Percentiles rank a stretch among this genome's conserved stretches.
These are phyloP conservation scores for Volvox reticuliferus DNA, from an alignment of 139 green algal genomes.

Conservation along the genomic window DNA sequence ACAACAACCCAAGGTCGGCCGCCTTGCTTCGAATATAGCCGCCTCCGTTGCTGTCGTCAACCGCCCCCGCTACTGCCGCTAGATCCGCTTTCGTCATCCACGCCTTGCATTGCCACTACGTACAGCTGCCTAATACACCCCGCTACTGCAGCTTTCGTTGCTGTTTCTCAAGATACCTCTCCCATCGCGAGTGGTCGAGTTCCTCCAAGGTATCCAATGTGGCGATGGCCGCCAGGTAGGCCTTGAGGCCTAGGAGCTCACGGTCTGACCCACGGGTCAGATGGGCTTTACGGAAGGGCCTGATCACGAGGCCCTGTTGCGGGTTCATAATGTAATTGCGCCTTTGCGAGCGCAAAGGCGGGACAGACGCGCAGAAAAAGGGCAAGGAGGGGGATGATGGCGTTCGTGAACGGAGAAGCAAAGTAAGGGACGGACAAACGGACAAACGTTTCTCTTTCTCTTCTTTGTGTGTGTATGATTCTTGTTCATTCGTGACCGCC, in stretches of 20 bases:
- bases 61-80: neutral
- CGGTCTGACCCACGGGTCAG: slow-evolving; percentile 80
- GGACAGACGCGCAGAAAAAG: too few species aligned
- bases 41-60: neutral
- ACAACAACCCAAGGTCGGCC: too few species aligned
- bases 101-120: neutral
- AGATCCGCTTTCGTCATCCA: too few species aligned
- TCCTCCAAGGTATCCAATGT: slow-evolving; percentile 68
- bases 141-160: neutral
- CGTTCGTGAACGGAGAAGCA: too few species aligned
- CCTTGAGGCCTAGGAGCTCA: slow-evolving; percentile 88
- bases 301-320: slow-evolving; percentile 93
- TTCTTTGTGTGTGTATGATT: too few species aligned
- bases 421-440: too few species aligned
- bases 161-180: slow-evolving; percentile 26
- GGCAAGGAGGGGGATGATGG: too few species aligned
- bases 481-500: too few species aligned
- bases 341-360: slow-evolving; percentile 21
- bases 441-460: too few species aligned
- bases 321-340: slow-evolving; percentile 97
- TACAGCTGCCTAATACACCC: neutral
- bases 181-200: slow-evolving; percentile 86
- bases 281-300: slow-evolving; percentile 88
- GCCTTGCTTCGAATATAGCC: too few species aligned
- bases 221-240: slow-evolving; percentile 87